phyloP scores from a whole-genome alignment of 305 asterid species.

The Solanum aculeatissimum region DNA sequence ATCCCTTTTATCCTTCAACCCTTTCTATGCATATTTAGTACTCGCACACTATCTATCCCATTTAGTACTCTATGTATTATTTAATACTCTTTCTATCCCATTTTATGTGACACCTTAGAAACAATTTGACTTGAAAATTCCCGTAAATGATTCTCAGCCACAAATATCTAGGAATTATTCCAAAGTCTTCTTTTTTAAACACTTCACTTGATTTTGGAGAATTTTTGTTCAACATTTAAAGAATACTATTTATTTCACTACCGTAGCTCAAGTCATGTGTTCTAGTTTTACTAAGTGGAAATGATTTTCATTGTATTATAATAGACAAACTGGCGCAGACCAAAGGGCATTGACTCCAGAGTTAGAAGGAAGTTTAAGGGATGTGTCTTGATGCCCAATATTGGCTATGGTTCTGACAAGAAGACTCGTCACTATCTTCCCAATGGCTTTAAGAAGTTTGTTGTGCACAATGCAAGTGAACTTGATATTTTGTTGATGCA shows the following conservation, averaged over 20 bases:
- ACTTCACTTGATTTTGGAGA: neutral
- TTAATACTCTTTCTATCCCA: too few relatives aligned
- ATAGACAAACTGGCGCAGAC: conserved; percentile 56
- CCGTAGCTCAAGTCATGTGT: neutral
- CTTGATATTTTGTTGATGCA: conserved; percentile 38
- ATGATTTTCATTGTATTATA: neutral
- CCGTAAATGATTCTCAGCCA: too few relatives aligned
- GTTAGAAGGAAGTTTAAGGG: conserved; percentile 77
- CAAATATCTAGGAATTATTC: too few relatives aligned
- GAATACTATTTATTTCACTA: neutral
- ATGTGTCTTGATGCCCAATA: conserved; percentile 57
- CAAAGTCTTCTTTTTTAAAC: too few relatives aligned
- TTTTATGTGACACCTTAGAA: too few relatives aligned
- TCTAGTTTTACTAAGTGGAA: neutral
- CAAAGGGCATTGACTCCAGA: conserved; percentile 70
- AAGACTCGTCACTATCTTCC: conserved; percentile 59
- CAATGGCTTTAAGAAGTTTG: conserved; percentile 57
- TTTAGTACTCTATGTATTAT: too few relatives aligned
- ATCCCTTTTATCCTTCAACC: neutral
- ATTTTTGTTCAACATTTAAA: neutral
- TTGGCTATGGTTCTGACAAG: conserved; percentile 67
- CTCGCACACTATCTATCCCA: too few relatives aligned
- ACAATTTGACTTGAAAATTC: too few relatives aligned
- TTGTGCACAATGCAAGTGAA: conserved; percentile 43
- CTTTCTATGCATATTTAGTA: neutral